These are phyloP conservation scores for Dipodascopsis uninucleata DNA, from an alignment of 805 yeast genomes.

Conservation along the genomic window DNA sequence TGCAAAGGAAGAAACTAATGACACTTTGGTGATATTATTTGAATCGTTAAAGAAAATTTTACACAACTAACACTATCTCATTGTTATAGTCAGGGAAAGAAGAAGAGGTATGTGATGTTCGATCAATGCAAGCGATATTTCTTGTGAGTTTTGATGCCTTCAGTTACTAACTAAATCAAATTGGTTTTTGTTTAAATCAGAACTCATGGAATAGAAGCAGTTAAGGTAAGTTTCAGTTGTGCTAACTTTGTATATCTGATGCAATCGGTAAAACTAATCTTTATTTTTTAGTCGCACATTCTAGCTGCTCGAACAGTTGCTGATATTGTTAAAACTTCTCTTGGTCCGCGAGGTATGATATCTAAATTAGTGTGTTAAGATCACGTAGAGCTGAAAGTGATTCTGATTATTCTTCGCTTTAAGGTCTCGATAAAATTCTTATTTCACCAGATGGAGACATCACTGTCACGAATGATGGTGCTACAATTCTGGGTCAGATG, in stretches of 20 bases:
- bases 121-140: too few relatives aligned
- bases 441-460: conserved; percentile 96
- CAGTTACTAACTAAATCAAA: neutral
- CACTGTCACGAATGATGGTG: conserved; percentile 97
- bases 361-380: too few relatives aligned
- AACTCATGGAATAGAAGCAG: conserved; percentile 75
- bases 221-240: conserved; percentile 37
- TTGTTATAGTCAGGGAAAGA: conserved; percentile 39
- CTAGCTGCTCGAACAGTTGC: conserved; percentile 94
- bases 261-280: too few relatives aligned
- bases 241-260: too few relatives aligned
- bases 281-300: conserved; percentile 62
- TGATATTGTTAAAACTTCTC: conserved; percentile 81
- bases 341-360: conserved; percentile 86
- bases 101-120: conserved; percentile 32
- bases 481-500: conserved; percentile 93
- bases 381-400: too few relatives aligned
- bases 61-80: neutral
- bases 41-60: neutral
- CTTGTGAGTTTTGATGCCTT: neutral
- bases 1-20: neutral
- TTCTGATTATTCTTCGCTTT: neutral
- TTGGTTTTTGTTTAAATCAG: conserved; percentile 36
- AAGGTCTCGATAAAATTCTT: conserved; percentile 85
- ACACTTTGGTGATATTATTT: neutral